Base-by-base conservation (phyloP, 192 early-diverging fungal genomes). In the Backusella tuberculispora region DNA sequence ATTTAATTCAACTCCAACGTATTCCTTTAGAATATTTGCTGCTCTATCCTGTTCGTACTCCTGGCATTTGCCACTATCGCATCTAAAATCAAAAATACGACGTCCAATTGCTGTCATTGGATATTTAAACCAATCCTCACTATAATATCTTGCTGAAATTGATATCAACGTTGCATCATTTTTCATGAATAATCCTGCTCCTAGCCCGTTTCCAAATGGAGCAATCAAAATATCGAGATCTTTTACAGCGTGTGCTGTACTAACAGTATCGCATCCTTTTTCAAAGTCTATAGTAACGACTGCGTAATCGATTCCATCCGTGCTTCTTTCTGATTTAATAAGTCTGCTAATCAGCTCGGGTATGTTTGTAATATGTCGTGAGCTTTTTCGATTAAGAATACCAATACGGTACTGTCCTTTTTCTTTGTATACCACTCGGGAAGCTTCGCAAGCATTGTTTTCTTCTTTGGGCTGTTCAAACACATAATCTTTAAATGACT, bases 141-240 rank as follows among this genome's bases (percentile, higher is more conserved):
- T 73, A 15, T 81, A 81, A 21, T 72, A 73, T 17, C 76, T 37
- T n/a, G 71, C 42, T 15, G 45, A 69, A 64, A 81, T 77, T 1
- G 71, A 71, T 1, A 81, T 40, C 0, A 81, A 8, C 3, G 74
- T 50, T 15, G 63, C 29, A n/a, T 78, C 65, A 0, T 69, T 41
- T 42, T 75, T 74, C 80, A 81, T 81, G 65, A 81, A 81, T 6
- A 81, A 14, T 5, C 67, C 80, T 17, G 80, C 46, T 7, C 76
- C 80, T 12, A 68, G 44, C 5, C 45, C 71, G 21, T 73, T 74
- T 29, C 80, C 76, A 41, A 74, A 74, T 1, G 73, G 72, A 0
- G 80, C 67, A 12, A 81, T 69, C 2, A 81, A 37, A 5, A 78
- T 47, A 63, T 81, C 80, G 0, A 77, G 5, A 24, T 77, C 45